Conservation (phyloP, 768 basidiomycete genomes). For the Collybia sp. region DNA sequence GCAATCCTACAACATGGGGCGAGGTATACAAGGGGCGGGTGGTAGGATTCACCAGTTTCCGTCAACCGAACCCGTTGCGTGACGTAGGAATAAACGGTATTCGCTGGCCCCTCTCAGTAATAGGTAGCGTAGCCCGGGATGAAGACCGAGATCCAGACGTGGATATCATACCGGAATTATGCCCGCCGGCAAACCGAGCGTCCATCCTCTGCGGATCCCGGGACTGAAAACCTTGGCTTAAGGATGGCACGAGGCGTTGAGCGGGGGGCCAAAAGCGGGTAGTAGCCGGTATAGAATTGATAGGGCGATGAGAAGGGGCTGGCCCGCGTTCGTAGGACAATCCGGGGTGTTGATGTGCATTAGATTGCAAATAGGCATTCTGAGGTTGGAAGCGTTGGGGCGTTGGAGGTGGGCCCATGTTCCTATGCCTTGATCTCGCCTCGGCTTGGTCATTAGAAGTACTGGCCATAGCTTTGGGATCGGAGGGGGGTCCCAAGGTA, state of each 20-base stretch:
- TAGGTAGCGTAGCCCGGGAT: conserved; percentile 16
- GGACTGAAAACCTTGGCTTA: conserved; percentile 22
- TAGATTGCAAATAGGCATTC: conserved; percentile 8
- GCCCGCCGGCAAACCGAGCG: not conserved
- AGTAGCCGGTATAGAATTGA: not conserved
- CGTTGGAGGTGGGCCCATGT: conserved; percentile 52
- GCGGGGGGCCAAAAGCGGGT: conserved; percentile 8
- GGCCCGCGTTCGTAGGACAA: conserved; percentile 4
- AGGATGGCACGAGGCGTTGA: conserved; percentile 6
- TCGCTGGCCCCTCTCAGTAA: conserved; percentile 38
- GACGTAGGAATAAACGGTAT: conserved; percentile 42
- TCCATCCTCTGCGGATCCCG: conserved; percentile 13
- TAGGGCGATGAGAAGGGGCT: too few relatives aligned
- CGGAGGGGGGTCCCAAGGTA: too few relatives aligned
- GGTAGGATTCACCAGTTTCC: conserved; percentile 6
- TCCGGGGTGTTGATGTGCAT: conserved; percentile 7
- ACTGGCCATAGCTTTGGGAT: too few relatives aligned
- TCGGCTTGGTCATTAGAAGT: too few relatives aligned
- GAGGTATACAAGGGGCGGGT: conserved; percentile 2
- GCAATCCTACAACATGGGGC: too few relatives aligned
- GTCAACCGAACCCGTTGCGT: conserved; percentile 7
- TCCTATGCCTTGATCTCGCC: conserved; percentile 17
- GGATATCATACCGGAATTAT: not conserved
- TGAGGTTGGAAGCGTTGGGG: conserved; percentile 35
- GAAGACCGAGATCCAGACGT: conserved; percentile 17